Base-by-base conservation (phyloP, 345 rosid genomes). In the Eutrema japonicum region DNA sequence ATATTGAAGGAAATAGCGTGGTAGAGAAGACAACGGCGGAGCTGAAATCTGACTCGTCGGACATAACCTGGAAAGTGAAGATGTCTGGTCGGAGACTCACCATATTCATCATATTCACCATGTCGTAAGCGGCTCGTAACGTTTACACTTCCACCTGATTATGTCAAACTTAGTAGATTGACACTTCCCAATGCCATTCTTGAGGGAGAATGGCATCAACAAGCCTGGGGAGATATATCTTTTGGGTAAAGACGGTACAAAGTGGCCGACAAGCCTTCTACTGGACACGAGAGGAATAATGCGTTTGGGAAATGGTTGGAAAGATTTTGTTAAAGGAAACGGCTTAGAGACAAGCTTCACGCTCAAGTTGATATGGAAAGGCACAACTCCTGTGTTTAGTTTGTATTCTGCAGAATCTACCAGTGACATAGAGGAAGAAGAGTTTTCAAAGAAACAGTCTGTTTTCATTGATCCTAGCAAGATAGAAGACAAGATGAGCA, bases 191-290 rank as follows among this genome's bases (percentile, higher is more conserved):
- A 14, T 27, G 7, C 49, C 30, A 48, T 70, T 70, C 59, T 26
- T 60, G 41, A 14, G 0, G 12, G 67, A 49, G 13, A 71, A 50
- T 60, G 10, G 13, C 32, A 47, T 70, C 57, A 2, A 37, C 48
- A 70, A 26, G 40, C 66, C 68, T 13, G 75, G 75, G 18, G 8
- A 27, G 68, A 72, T 41, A 51, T 72, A 64, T 54, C 57, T 73
- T 4, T 16, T 73, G 48, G 71, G 71, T 5, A 64, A 46, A 54
- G 71, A 64, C 42, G 65, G 63, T 61, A 51, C 32, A 64, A 73
- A 36, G 65, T 64, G 71, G 77, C 10, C 22, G 3, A 41, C 18
- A 22, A 64, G 37, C 26, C 41, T 66, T 41, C 4, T 10, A 30
- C 5, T 8, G 4, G 64, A 55, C 16, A 10, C 9, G 11, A 5